Base-by-base conservation (phyloP, 306 rosid species). In the Delonix regia region DNA sequence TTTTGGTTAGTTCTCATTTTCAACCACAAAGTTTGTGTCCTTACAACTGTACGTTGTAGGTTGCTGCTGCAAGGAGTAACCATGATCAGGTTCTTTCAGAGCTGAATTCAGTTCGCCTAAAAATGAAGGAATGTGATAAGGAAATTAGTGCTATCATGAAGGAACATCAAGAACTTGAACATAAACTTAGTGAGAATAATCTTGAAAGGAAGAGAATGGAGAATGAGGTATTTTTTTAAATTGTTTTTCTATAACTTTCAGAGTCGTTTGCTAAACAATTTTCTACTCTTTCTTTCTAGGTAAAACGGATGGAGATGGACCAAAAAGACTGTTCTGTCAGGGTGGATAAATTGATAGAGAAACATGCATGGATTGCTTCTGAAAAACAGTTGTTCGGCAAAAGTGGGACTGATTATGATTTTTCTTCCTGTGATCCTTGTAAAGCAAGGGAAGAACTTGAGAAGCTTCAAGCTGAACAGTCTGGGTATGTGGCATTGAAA, bases 361-460 rank as follows among this genome's bases (percentile, higher is more conserved):
- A 93, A 85, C 88, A 95, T 85, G 90, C 99, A 7, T 95, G 99
- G 99, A 91, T 95, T 83, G 77, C 85, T 78, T 87, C 99, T 70
- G 99, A 95, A 80, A 92, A 95, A 61, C 96, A 91, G 75, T 69
- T 88, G 76, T 95, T 95, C 78, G 97, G 98, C 52, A 89, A 76
- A 91, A 86, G 82, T 85, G 99, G 97, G 28, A 88, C 98, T 36
- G 99, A 95, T 83, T 95, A 95, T 88, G 96, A 95, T 87, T 95
- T 95, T 81, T 67, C 91, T 33, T 83, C 92, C 24, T 78, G 90
- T 30, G 82, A 95, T 87, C 94, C 98, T 55, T 6, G 51, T 52
- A 89, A 85, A 82, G 91, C 99, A 66, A 92, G 81, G 79, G 97
- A 86, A 66, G 91, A 87, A 74, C 91, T 91, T 34, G 94, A 91